Conservation (phyloP, 2,329 filamentous ascomycete species). For the Cadophora sp. region DNA sequence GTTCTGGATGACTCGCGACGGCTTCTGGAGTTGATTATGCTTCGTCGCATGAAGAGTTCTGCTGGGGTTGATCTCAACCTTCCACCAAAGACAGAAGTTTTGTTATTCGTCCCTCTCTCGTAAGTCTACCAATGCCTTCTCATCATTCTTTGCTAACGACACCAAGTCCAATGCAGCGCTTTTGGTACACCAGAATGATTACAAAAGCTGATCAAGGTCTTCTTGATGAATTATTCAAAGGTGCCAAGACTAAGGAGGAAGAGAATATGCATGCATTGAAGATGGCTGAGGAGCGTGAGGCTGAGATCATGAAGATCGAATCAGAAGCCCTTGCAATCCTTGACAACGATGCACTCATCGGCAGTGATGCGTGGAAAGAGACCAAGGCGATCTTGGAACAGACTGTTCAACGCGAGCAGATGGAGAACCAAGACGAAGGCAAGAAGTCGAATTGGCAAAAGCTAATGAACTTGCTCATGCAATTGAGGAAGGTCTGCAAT, state of each 20-base stretch:
- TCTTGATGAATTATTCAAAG: conserved; percentile 58
- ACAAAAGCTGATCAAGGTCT: conserved; percentile 58
- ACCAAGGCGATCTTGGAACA: conserved; percentile 51
- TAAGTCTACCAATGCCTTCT: neutral
- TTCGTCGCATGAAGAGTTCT: conserved; percentile 63
- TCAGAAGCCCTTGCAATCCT: conserved; percentile 46
- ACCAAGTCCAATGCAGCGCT: conserved; percentile 56
- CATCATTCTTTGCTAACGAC: neutral
- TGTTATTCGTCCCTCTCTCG: conserved; percentile 63
- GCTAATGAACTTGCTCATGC: conserved; percentile 92
- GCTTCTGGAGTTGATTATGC: conserved; percentile 63
- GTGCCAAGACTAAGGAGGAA: conserved; percentile 52
- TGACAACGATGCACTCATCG: conserved; percentile 40
- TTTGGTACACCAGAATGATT: conserved; percentile 63
- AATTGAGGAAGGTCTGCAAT: conserved; percentile 90
- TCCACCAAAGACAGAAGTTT: conserved; percentile 61
- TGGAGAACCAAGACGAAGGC: conserved; percentile 31
- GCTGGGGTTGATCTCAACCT: conserved; percentile 60
- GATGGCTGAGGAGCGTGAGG: conserved; percentile 47
- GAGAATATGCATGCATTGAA: conserved; percentile 43
- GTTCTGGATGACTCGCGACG: conserved; percentile 60
- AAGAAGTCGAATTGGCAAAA: conserved; percentile 52
- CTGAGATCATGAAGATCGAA: conserved; percentile 36
- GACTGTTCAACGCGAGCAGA: conserved; percentile 46
- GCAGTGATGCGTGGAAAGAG: conserved; percentile 53